Evolutionary conservation across 768 basidiomycete species (phyloP).

Genomic region (Suillus bovinus): DNA sequence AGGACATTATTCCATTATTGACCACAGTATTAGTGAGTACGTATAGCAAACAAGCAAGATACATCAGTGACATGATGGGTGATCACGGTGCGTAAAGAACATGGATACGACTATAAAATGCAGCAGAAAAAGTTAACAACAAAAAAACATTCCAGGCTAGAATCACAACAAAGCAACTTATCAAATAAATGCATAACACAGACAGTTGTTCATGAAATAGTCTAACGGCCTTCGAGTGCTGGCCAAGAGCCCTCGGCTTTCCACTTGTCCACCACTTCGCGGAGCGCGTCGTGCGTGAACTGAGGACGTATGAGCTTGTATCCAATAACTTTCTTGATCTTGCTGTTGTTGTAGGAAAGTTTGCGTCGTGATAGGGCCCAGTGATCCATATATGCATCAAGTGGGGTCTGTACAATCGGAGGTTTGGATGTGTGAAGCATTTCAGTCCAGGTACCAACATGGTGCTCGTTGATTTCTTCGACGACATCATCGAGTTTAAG

Average conservation of each 20-base stretch:
- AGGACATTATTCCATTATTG: constrained; percentile 17
- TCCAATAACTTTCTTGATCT: constrained; percentile 72
- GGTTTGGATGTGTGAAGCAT: constrained; percentile 75
- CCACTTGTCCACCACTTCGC: constrained; percentile 79
- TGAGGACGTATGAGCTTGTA: constrained; percentile 65
- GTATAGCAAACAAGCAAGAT: constrained; percentile 19
- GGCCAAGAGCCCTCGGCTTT: constrained; percentile 61
- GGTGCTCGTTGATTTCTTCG: constrained; percentile 84
- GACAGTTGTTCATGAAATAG: not conserved
- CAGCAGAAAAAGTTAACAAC: constrained; percentile 10
- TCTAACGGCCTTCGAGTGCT: constrained; percentile 16
- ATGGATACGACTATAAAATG: constrained; percentile 12
- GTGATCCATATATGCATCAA: constrained; percentile 80
- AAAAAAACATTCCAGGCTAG: constrained; percentile 3
- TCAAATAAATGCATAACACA: constrained; percentile 18
- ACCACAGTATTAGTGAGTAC: constrained; percentile 26
- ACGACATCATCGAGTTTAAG: constrained; percentile 67
- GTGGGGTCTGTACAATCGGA: constrained; percentile 67
- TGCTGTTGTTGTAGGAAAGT: constrained; percentile 67
- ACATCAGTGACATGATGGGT: constrained; percentile 9
- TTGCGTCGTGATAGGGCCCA: constrained; percentile 69
- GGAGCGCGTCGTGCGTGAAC: constrained; percentile 60
- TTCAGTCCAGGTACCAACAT: constrained; percentile 80
- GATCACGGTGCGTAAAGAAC: constrained; percentile 14
- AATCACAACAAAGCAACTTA: constrained; percentile 9